Base-by-base conservation (phyloP, 2,329 filamentous ascomycete species). In the Fusarium sp. region DNA sequence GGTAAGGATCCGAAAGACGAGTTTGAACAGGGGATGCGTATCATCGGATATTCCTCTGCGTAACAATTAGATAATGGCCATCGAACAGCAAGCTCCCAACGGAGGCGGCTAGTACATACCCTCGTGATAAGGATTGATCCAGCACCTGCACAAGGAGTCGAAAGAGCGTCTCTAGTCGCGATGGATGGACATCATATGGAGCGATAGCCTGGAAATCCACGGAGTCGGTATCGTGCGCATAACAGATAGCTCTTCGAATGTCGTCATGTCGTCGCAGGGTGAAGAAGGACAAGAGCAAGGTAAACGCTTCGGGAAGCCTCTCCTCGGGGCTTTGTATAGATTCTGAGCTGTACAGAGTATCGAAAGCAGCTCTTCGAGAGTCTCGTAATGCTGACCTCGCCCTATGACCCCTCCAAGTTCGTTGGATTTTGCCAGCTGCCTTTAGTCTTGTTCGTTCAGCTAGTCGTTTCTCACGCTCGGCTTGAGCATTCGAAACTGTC, bases 401-500 rank as follows among this genome's bases (percentile, higher is more conserved):
- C 53, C 75, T 82, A 74, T 96, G 84, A 13, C 93, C 93, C 73
- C 94, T 85, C 93, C 93, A 98, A 75, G 84, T 80, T 65, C 86
- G 84, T 74, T 98, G 95, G 64, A 98, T 86, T 45, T 79, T 83
- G 66, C 84, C 88, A 13, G 87, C 86, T 5, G 93, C 92, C 70
- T 88, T 89, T 45, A 93, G 77, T 56, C 88, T 87, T 44, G 92
- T 88, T 67, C 93, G 84, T 70, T 98, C 93, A 46, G 87, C 86
- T 69, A 97, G 92, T 66, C 95, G 85, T 67, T 88, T 84, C 63
- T 88, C 81, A 27, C 95, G 88, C 68, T 97, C 93, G 67, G 93
- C 91, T 71, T 97, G 92, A 25, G 94, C 94, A 68, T 92, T 88
- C 39, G 89, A 90, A 25, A 98, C 84, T 2, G 93, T 89, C 70